phyloP scores from a whole-genome alignment of 2,329 filamentous ascomycete genomes.

The Zalaria sp. region DNA sequence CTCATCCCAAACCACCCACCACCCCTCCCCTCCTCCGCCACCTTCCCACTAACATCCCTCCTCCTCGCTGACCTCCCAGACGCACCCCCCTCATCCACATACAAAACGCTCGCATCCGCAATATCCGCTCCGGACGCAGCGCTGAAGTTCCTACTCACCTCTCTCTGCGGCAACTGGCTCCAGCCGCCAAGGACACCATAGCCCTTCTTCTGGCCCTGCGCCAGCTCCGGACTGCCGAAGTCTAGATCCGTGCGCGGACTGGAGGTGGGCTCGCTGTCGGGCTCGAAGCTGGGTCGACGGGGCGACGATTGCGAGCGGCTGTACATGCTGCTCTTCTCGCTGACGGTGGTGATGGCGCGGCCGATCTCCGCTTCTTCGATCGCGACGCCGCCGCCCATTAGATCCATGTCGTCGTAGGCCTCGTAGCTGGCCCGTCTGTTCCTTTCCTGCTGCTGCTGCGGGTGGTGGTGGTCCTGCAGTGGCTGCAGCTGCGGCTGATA shows the following conservation, averaged over 20 bases:
- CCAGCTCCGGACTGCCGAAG: constrained; percentile 21
- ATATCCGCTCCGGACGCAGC: constrained; percentile 27
- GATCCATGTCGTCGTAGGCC: neutral
- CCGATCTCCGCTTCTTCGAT: constrained; percentile 7
- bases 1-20: constrained; percentile 18
- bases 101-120: constrained; percentile 21
- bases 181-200: constrained; percentile 17
- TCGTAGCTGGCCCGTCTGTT: neutral
- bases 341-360: constrained; percentile 16
- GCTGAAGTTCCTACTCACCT: constrained; percentile 7
- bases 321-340: constrained; percentile 17
- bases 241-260: constrained; percentile 2
- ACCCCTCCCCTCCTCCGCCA: constrained; percentile 55
- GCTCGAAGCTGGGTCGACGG: constrained; percentile 3
- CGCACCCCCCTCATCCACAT: constrained; percentile 14
- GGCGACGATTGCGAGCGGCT: constrained; percentile 10
- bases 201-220: constrained; percentile 6
- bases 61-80: constrained; percentile 20
- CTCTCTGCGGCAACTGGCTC: neutral
- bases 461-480: constrained; percentile 1
- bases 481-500: constrained; percentile 8
- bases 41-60: constrained; percentile 58
- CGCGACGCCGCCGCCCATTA: neutral
- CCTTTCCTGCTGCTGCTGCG: neutral
- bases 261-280: constrained; percentile 8